Percentiles rank a stretch among this genome's conserved stretches.
Evolutionary conservation across 2,329 filamentous ascomycete species (phyloP).

Genomic region (Septoria petroselini): DNA sequence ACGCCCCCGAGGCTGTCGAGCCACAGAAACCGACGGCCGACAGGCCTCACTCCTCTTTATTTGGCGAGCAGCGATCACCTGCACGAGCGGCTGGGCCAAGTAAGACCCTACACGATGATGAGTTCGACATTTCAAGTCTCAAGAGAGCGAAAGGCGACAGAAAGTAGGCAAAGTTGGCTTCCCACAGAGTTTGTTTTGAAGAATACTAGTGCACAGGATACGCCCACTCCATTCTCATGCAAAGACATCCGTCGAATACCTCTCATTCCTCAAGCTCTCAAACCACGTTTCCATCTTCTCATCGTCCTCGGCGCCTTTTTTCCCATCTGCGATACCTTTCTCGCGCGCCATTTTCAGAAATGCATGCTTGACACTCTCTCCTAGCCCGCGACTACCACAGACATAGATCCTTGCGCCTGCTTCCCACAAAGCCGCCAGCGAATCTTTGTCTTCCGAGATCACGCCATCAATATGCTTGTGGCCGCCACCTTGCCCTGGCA

Average conservation of each 20-base stretch:
- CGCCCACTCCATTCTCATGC: too few species aligned
- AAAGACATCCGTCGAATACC: conserved; percentile 32
- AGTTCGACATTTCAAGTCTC: conserved; percentile 27
- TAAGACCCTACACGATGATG: conserved; percentile 9
- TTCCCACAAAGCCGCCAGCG: conserved; percentile 48
- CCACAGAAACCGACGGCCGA: conserved; percentile 4
- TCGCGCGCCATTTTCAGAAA: conserved; percentile 43
- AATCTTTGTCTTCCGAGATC: conserved; percentile 48
- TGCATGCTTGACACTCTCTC: conserved; percentile 44
- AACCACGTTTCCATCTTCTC: conserved; percentile 31
- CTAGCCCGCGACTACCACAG: conserved; percentile 57
- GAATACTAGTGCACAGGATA: too few species aligned
- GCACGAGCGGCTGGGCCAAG: conserved; percentile 1
- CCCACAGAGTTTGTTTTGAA: too few species aligned
- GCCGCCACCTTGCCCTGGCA: conserved; percentile 44
- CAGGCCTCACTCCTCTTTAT: conserved; percentile 19
- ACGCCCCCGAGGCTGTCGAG: not conserved
- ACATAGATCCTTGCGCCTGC: conserved; percentile 59
- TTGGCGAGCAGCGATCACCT: conserved; percentile 21
- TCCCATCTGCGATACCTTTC: conserved; percentile 30
- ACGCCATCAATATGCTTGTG: conserved; percentile 55
- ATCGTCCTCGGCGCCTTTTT: conserved; percentile 42
- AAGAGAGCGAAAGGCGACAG: conserved; percentile 22
- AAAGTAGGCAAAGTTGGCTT: conserved; percentile 14
- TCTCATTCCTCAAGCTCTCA: conserved; percentile 27